phyloP scores from a whole-genome alignment of 192 early-diverging fungal species.

The Glomus cerebriforme region DNA sequence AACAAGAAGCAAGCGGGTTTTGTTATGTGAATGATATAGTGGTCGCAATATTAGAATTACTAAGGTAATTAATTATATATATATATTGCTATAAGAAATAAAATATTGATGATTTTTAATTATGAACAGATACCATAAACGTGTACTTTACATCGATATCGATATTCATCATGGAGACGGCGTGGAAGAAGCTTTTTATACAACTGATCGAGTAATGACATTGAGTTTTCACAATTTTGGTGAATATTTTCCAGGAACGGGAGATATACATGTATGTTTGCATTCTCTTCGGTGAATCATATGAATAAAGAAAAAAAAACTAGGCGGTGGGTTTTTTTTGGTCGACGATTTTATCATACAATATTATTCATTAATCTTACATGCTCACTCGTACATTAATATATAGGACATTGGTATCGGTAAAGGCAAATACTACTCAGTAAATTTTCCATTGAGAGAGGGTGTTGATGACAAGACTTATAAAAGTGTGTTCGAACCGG shows the following conservation, averaged over 20 bases:
- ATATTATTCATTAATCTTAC: conserved; percentile 18
- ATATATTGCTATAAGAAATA: background rate
- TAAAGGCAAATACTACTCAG: conserved; percentile 88
- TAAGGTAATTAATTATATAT: conserved; percentile 51
- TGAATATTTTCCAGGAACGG: conserved; percentile 98
- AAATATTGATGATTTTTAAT: conserved; percentile 14
- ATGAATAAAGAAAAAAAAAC: background rate
- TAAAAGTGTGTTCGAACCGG: conserved; percentile 85
- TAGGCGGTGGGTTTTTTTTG: conserved; percentile 13
- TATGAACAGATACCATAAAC: conserved; percentile 66
- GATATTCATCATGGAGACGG: conserved; percentile 99
- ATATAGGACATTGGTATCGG: conserved; percentile 86
- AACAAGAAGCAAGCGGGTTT: conserved; percentile 93
- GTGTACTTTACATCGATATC: conserved; percentile 97
- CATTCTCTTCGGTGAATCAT: background rate
- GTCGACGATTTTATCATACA: background rate
- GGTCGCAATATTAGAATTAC: conserved; percentile 85
- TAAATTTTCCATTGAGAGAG: conserved; percentile 95
- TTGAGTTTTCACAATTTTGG: conserved; percentile 99
- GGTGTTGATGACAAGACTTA: conserved; percentile 94
- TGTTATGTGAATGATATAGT: conserved; percentile 99
- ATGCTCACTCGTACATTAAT: background rate
- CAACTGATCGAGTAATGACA: conserved; percentile 99
- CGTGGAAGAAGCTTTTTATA: conserved; percentile 98
- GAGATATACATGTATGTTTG: conserved; percentile 76